Percentiles rank a stretch among this genome's conserved stretches.
phyloP scores from a whole-genome alignment of 306 rosid species.

The Prunus mira region DNA sequence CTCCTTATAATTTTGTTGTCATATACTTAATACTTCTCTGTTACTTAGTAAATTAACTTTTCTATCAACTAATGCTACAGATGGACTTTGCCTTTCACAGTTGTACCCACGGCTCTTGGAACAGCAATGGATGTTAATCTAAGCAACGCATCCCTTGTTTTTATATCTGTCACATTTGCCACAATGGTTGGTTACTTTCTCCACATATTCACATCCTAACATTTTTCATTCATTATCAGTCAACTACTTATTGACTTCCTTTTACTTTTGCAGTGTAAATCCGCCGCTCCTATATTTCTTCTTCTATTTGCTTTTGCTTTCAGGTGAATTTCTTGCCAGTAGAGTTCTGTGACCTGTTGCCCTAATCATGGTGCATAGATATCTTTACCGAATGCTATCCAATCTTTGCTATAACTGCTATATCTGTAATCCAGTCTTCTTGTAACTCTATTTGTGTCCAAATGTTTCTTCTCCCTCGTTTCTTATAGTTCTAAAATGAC shows the following conservation, averaged over 20 bases:
- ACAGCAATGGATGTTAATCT: constrained; percentile 91
- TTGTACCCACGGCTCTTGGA: constrained; percentile 98
- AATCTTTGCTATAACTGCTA: not conserved
- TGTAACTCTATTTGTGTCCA: not conserved
- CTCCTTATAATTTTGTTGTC: constrained; percentile 21
- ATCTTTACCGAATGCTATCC: constrained; percentile 2
- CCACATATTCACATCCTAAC: not conserved
- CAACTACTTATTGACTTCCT: constrained; percentile 20
- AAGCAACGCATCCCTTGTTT: constrained; percentile 97
- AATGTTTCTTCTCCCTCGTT: not conserved
- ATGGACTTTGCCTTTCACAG: constrained; percentile 99
- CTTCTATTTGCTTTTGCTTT: constrained; percentile 96
- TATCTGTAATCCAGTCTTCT: not conserved
- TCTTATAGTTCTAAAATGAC: not conserved
- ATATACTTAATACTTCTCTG: constrained; percentile 10
- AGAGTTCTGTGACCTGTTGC: constrained; percentile 10
- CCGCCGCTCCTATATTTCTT: constrained; percentile 97
- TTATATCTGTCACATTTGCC: constrained; percentile 95
- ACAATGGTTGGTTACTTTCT: constrained; percentile 79
- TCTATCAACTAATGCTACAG: constrained; percentile 99
- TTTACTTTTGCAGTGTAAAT: constrained; percentile 80
- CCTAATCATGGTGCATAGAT: constrained; percentile 17
- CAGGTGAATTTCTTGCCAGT: constrained; percentile 52
- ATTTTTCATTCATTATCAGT: constrained; percentile 17
- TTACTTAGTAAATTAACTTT: constrained; percentile 61